phyloP scores from a whole-genome alignment of 257 asterid species.

The Voacanga thouarsii region DNA sequence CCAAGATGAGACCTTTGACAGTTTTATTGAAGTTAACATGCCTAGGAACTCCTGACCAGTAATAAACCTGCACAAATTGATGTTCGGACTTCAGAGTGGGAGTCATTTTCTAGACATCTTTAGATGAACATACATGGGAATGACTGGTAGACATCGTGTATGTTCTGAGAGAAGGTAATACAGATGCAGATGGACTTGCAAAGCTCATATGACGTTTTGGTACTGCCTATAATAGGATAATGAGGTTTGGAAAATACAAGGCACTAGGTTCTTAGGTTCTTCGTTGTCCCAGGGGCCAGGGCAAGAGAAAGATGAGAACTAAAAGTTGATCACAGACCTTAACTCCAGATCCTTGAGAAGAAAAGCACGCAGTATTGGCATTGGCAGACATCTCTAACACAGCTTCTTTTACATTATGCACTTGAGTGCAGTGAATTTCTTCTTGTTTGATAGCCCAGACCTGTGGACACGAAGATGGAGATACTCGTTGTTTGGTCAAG shows the following conservation, averaged over 20 bases:
- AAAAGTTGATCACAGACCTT: constrained; percentile 41
- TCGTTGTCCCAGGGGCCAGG: not conserved
- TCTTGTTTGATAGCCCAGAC: constrained; percentile 80
- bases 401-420: constrained; percentile 73
- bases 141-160: not conserved
- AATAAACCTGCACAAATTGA: constrained; percentile 50
- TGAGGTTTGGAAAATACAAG: not conserved
- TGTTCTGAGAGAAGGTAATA: not conserved
- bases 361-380: constrained; percentile 48
- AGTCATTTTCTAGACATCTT: not conserved
- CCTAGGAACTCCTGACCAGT: constrained; percentile 65
- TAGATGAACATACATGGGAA: not conserved
- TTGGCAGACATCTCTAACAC: constrained; percentile 57
- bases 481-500: not conserved
- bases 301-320: not conserved
- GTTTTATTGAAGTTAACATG: constrained; percentile 61
- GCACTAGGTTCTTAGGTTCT: not conserved
- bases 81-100: not conserved
- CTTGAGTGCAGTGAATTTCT: constrained; percentile 68
- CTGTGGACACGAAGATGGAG: constrained; percentile 25
- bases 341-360: constrained; percentile 70
- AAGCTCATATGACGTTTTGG: not conserved
- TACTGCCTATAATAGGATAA: not conserved
- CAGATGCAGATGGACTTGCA: not conserved
- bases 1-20: constrained; percentile 53